Percentiles rank a stretch among this genome's conserved stretches.
Conservation (phyloP, 2,329 filamentous ascomycete genomes). For the Calonectria hawksworthii region DNA sequence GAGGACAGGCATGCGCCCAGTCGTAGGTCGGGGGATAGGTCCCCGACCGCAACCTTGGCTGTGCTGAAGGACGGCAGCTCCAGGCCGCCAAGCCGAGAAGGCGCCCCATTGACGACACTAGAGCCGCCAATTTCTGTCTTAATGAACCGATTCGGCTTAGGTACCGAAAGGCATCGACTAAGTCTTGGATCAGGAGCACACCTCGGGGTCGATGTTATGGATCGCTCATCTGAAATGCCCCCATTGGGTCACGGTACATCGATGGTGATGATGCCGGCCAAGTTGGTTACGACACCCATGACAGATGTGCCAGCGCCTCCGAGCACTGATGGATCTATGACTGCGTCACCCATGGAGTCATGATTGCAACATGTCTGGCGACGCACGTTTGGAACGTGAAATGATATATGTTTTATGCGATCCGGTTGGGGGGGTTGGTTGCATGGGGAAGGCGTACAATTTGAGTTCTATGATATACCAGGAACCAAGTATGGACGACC, state of each 20-base stretch:
- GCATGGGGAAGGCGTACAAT: constrained; percentile 1
- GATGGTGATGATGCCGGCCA: constrained; percentile 21
- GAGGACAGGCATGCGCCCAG: constrained; percentile 34
- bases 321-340: constrained; percentile 36
- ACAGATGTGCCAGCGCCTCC: constrained; percentile 29
- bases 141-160: constrained; percentile 40
- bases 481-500: constrained; percentile 10
- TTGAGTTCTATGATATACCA: constrained; percentile 1
- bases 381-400: constrained; percentile 15
- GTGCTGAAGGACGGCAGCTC: constrained; percentile 35
- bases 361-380: not conserved
- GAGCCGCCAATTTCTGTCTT: constrained; percentile 37
- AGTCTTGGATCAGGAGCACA: constrained; percentile 29
- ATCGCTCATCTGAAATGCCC: constrained; percentile 27
- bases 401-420: not conserved
- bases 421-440: not conserved
- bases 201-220: constrained; percentile 28
- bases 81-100: constrained; percentile 39
- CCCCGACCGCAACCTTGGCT: constrained; percentile 31
- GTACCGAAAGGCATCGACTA: constrained; percentile 40
- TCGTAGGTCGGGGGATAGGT: constrained; percentile 36
- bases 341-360: constrained; percentile 35
- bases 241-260: constrained; percentile 22
- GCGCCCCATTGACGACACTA: constrained; percentile 35
- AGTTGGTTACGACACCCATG: constrained; percentile 17